Evolutionary conservation across 495 filamentous ascomycete species (phyloP), one percentile per base, ranked within the genome.

Genomic region (Patellaria atrata): DNA sequence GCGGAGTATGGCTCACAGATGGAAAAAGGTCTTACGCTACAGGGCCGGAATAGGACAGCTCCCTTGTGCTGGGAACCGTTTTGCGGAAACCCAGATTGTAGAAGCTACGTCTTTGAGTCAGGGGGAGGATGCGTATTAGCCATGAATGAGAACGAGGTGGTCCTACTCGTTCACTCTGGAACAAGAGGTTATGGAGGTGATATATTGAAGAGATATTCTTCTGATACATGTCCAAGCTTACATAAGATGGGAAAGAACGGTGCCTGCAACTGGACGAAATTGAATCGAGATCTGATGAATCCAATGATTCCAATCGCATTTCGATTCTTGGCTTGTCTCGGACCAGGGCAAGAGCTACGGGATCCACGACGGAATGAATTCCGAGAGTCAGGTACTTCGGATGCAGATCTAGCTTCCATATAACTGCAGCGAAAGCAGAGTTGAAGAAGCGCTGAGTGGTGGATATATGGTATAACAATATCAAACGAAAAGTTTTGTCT

Each of bases 151-250:
- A 45, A 45, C 5, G 58, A 61, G 11, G 56, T 61, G 5, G 32
- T 61, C n/a, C 35, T 60, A n/a, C 49, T 60, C 5, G 51, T 61
- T 10, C 58, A 61, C 25, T 61, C 58, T 1, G 58, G 56, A 4
- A 57, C 56, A 8, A 48, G 58, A 7, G 56, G 58, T n/a, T 61
- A 55, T 26, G 58, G 58, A 14, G 44, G 50, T n/a, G 39, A 55
- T 18, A 50, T 61, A 3, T 35, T 61, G 8, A 54, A 52, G 18
- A 47, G 43, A 12, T 57, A 44, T 25, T 35, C 47, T 2, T 26
- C 38, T 1, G 46, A 49, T 9, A 17, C 37, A 5, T 31, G 31
- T 10, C 30, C 34, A n/a, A 50, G 44, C 26, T 40, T 52, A 8
- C 32, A 38, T 9, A 20, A 22, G 11, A 53, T 50, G 22, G 22